Evolutionary conservation across 163 green algal genomes (phyloP).

Genomic region (Volvox carteri): DNA sequence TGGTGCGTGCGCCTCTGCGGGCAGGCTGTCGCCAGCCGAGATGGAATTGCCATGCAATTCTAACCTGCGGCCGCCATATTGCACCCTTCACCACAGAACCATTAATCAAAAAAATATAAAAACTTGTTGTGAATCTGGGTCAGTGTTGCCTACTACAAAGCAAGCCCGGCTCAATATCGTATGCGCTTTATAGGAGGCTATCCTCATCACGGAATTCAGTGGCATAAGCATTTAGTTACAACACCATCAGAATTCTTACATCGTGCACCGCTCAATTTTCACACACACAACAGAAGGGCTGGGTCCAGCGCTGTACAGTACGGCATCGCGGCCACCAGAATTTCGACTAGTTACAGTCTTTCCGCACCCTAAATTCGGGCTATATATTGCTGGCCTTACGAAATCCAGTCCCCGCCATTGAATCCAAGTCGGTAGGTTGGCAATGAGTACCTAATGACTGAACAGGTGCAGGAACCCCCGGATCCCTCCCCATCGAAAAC

Average conservation of each 20-base stretch:
- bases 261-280: neutral
- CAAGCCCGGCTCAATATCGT: neutral
- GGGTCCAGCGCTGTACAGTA: neutral
- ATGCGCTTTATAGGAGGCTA: neutral
- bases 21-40: neutral
- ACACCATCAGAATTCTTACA: neutral
- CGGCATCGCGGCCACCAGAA: neutral
- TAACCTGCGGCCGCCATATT: neutral
- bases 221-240: neutral
- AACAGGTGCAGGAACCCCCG: too few species aligned
- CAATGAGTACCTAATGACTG: too few species aligned
- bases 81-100: too few species aligned
- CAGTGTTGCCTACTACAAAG: neutral
- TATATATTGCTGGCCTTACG: too few species aligned
- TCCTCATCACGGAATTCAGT: neutral
- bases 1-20: neutral
- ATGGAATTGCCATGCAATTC: conserved; percentile 15
- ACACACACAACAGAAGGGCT: neutral
- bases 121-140: neutral
- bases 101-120: too few species aligned
- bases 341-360: too few species aligned
- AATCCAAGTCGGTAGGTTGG: too few species aligned
- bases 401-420: too few species aligned
- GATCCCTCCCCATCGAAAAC: too few species aligned
- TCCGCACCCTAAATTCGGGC: too few species aligned